These are phyloP conservation scores for Vitis hybrid DNA, from an alignment of 177 flowering plant genomes.

Conservation along the genomic window DNA sequence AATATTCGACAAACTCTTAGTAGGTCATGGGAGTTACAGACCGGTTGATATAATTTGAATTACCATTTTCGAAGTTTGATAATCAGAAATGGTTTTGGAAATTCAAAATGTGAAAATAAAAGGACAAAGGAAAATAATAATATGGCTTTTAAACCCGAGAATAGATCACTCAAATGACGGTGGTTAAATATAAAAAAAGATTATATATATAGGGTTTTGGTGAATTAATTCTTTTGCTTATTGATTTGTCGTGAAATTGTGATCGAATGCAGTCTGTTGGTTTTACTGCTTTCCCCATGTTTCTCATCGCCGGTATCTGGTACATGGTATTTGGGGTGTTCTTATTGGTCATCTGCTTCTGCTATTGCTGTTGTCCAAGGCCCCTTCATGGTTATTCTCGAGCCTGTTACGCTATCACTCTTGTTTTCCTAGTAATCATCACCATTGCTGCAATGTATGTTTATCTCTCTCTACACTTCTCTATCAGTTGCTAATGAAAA, in stretches of 20 bases:
- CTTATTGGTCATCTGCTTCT: constrained; percentile 26
- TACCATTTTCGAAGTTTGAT: too few species aligned
- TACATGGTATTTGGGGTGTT: constrained; percentile 40
- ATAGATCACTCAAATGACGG: too few species aligned
- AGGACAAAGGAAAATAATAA: too few species aligned
- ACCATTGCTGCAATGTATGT: constrained; percentile 37
- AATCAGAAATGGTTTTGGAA: too few species aligned
- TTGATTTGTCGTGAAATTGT: not conserved
- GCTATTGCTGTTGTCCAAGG: constrained; percentile 30
- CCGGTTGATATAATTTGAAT: too few species aligned
- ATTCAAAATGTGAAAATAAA: too few species aligned
- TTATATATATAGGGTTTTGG: not conserved
- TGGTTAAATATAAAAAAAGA: not conserved
- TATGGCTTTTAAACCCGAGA: too few species aligned
- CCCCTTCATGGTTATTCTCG: constrained; percentile 34
- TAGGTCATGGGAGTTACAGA: too few species aligned
- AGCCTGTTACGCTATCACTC: constrained; percentile 39
- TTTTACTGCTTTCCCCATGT: constrained; percentile 49
- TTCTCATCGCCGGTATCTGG: constrained; percentile 41
- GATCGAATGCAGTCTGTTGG: constrained; percentile 49
- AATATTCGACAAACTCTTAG: too few species aligned
- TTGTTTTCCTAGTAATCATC: constrained; percentile 36
- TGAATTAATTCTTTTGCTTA: too few species aligned
- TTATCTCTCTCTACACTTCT: constrained; percentile 16
- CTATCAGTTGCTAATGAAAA: not conserved